Conservation (phyloP, 768 basidiomycete species). For the Xerocomus potaroensis region DNA sequence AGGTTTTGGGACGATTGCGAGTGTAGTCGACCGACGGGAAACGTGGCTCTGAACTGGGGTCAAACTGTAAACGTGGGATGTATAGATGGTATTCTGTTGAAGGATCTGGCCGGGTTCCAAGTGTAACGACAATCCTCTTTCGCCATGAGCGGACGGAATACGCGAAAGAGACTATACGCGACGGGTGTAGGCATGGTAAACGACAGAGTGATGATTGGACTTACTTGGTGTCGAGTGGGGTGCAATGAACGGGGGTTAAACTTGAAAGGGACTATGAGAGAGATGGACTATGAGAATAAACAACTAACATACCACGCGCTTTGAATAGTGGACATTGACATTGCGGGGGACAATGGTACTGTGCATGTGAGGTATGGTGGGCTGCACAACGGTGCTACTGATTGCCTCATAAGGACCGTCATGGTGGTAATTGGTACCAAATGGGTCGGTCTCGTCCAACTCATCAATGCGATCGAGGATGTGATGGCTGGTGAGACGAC, state of each 20-base stretch:
- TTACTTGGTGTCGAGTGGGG: constrained; percentile 15
- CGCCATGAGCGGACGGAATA: neutral
- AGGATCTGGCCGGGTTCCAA: constrained; percentile 55
- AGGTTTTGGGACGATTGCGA: neutral
- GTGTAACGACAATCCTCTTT: constrained; percentile 43
- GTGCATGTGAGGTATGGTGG: constrained; percentile 6
- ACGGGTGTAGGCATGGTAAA: constrained; percentile 6
- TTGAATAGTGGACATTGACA: constrained; percentile 2
- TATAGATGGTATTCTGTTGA: constrained; percentile 31
- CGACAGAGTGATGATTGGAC: constrained; percentile 2
- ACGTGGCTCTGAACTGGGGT: constrained; percentile 1
- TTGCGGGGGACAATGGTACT: constrained; percentile 1
- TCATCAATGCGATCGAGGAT: constrained; percentile 71
- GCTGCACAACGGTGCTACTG: constrained; percentile 19
- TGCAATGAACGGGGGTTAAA: constrained; percentile 5
- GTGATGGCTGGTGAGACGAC: constrained; percentile 22
- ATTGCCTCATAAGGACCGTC: constrained; percentile 72
- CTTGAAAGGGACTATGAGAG: constrained; percentile 16
- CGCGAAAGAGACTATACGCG: constrained; percentile 9
- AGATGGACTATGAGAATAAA: neutral
- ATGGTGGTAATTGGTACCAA: constrained; percentile 62
- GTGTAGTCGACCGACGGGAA: constrained; percentile 2
- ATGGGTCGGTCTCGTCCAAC: constrained; percentile 70
- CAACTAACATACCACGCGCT: constrained; percentile 20
- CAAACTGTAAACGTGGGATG: constrained; percentile 1